These are phyloP conservation scores for Naganishia onofrii DNA, from an alignment of 768 basidiomycete species.

Conservation along the genomic window DNA sequence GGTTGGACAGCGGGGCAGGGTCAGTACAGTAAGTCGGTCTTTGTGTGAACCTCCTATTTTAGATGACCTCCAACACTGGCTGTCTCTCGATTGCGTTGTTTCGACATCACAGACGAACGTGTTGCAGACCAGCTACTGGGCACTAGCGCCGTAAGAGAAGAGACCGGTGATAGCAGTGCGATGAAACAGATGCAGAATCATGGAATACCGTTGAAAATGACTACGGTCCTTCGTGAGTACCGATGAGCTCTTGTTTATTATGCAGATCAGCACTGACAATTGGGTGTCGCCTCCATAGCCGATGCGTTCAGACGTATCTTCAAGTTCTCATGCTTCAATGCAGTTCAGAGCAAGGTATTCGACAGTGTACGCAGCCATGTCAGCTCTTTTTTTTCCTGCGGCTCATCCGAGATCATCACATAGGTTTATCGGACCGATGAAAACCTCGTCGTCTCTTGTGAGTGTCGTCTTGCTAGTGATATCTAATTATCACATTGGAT, in stretches of 20 bases:
- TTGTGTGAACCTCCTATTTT: background rate
- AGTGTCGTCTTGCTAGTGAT: background rate
- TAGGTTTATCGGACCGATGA: slow-evolving; percentile 48
- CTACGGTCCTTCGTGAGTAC: slow-evolving; percentile 26
- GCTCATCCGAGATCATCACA: slow-evolving; percentile 39
- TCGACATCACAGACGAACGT: background rate
- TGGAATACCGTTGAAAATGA: slow-evolving; percentile 26
- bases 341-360: slow-evolving; percentile 80
- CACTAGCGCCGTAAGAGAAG: background rate
- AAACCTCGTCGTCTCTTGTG: slow-evolving; percentile 53
- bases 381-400: background rate
- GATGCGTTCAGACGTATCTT: slow-evolving; percentile 76
- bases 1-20: background rate
- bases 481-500: background rate
- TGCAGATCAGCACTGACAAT: background rate
- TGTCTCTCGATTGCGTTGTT: background rate
- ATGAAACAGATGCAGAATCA: slow-evolving; percentile 27
- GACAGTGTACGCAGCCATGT: slow-evolving; percentile 59
- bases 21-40: background rate
- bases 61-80: no score
- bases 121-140: background rate
- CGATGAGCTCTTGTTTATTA: no score
- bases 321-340: slow-evolving; percentile 87
- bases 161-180: slow-evolving; percentile 13
- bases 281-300: slow-evolving; percentile 56